Conservation (phyloP, 345 rosid species). For the Brassica cretica region DNA sequence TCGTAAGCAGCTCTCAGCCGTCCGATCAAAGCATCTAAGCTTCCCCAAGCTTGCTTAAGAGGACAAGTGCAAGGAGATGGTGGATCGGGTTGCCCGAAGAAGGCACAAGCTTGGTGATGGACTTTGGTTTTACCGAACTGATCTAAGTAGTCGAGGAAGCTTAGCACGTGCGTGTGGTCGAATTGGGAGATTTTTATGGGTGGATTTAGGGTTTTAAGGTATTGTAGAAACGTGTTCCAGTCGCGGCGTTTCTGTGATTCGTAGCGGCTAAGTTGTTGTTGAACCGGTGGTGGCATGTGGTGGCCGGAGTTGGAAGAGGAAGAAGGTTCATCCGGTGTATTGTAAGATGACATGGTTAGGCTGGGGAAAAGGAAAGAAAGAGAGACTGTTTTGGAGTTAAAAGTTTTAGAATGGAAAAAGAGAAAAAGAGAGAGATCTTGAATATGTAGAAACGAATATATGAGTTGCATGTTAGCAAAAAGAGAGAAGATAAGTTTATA, state of each 20-base stretch:
- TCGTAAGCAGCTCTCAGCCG: conserved; percentile 84
- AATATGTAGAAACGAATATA: conserved; percentile 18
- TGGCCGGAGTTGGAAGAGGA: conserved; percentile 21
- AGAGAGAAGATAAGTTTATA: conserved; percentile 1
- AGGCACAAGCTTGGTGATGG: conserved; percentile 67
- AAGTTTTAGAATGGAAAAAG: conserved; percentile 6
- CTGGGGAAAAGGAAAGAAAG: background rate
- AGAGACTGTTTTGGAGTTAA: conserved; percentile 1
- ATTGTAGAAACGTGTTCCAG: conserved; percentile 88
- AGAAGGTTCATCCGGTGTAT: conserved; percentile 35
- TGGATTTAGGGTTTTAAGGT: conserved; percentile 73
- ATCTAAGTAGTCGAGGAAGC: conserved; percentile 72
- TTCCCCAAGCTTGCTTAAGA: conserved; percentile 85
- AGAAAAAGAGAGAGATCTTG: conserved; percentile 3
- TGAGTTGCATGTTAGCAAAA: conserved; percentile 10
- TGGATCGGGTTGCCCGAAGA: conserved; percentile 82
- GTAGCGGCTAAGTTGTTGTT: conserved; percentile 62
- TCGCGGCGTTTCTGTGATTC: conserved; percentile 84
- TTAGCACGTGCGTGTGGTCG: conserved; percentile 64
- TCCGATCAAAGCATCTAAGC: conserved; percentile 87
- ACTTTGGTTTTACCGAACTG: conserved; percentile 89
- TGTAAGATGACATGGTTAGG: conserved; percentile 40
- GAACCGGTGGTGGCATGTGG: conserved; percentile 24
- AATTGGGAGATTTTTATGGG: conserved; percentile 57
- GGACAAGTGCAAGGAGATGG: conserved; percentile 89